Evolutionary conservation across 2,329 filamentous ascomycete species (phyloP).

Genomic region (Colletotrichum kahawae): DNA sequence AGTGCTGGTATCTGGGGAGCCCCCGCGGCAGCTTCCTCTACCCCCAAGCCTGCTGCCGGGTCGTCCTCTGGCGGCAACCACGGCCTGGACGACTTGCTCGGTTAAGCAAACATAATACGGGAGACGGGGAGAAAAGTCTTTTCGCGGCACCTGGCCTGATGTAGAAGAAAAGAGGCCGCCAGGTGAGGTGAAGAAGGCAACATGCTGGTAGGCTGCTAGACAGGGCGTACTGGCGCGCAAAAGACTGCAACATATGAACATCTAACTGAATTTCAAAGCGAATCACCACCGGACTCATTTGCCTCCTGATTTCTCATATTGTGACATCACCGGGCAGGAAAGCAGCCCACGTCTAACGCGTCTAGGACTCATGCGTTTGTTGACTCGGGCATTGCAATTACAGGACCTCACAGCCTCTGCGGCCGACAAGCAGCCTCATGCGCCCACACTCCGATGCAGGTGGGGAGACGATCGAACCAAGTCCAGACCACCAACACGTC

Average conservation of each 20-base stretch:
- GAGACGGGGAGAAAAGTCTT: background rate
- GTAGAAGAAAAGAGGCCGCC: background rate
- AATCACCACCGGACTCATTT: background rate
- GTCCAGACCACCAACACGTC: background rate
- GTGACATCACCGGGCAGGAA: background rate
- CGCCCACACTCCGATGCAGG: background rate
- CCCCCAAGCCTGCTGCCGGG: conserved; percentile 31
- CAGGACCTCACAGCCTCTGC: conserved; percentile 7
- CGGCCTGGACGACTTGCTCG: conserved; percentile 55
- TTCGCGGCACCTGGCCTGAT: background rate
- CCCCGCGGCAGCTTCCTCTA: conserved; percentile 48
- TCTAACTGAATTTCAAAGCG: conserved; percentile 17
- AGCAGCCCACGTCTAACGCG: background rate
- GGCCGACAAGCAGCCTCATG: background rate
- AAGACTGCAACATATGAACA: conserved; percentile 33
- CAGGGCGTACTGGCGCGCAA: conserved; percentile 48
- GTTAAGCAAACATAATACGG: conserved; percentile 30
- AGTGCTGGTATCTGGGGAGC: conserved; percentile 93
- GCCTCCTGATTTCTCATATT: background rate
- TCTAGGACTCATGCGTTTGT: background rate
- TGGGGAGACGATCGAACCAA: background rate
- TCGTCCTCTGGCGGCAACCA: conserved; percentile 22
- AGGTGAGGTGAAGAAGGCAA: background rate
- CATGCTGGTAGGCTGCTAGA: conserved; percentile 40
- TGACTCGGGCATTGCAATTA: background rate